These are phyloP conservation scores for Fusarium sp. DNA, from an alignment of 2,329 filamentous ascomycete species.

Conservation along the genomic window DNA sequence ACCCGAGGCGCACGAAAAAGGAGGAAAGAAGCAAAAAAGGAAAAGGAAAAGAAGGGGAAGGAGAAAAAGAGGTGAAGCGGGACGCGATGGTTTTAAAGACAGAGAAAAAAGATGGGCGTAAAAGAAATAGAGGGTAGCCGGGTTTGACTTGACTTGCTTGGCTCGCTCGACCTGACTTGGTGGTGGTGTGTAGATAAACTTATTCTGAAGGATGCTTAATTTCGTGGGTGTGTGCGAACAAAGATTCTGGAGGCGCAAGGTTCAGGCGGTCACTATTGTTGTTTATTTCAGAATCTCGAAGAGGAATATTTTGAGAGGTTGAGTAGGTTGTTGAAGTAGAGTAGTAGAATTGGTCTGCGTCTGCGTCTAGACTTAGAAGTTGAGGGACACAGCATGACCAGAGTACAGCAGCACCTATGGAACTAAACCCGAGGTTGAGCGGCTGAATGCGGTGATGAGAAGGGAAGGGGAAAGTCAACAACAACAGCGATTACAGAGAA, in stretches of 20 bases:
- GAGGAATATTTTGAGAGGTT: neutral
- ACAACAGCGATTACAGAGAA: slow-evolving; percentile 2
- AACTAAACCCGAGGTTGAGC: slow-evolving; percentile 26
- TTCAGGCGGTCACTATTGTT: neutral
- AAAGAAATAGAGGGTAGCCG: slow-evolving; percentile 29
- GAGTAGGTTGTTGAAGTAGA: neutral
- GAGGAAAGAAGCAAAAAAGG: slow-evolving; percentile 3
- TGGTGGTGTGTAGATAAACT: slow-evolving; percentile 19
- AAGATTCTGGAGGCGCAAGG: neutral
- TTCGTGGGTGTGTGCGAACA: slow-evolving; percentile 14
- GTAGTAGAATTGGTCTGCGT: neutral
- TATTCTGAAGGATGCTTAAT: slow-evolving; percentile 4
- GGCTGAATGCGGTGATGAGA: slow-evolving; percentile 13
- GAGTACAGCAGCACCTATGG: neutral
- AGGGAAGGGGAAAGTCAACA: slow-evolving; percentile 3
- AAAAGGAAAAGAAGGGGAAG: slow-evolving; percentile 8
- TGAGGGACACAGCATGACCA: slow-evolving; percentile 4
- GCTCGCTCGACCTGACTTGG: neutral
- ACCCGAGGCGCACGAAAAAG: slow-evolving; percentile 12
- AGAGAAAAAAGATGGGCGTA: slow-evolving; percentile 12
- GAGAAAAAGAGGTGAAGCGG: slow-evolving; percentile 16
- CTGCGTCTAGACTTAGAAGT: neutral
- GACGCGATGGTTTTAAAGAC: slow-evolving; percentile 4
- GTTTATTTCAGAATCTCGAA: neutral
- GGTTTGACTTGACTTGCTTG: slow-evolving; percentile 8